These are phyloP conservation scores for Paradendryphiella salina DNA, from an alignment of 2,329 filamentous ascomycete genomes.

Conservation along the genomic window DNA sequence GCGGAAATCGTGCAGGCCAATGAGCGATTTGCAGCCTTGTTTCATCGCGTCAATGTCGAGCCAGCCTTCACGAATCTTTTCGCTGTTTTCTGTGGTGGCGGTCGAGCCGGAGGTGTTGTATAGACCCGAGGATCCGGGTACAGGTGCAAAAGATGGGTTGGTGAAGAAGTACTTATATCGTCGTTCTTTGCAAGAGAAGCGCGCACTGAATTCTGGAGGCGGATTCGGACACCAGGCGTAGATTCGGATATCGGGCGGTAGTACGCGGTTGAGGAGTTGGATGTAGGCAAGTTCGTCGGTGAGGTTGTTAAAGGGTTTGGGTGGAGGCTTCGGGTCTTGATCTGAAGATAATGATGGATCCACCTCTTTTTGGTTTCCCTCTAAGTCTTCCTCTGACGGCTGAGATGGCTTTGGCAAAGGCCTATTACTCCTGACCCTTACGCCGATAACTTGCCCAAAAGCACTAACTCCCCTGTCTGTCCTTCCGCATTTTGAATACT, in stretches of 20 bases:
- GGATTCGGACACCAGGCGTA: conserved; percentile 90
- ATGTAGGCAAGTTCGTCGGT: conserved; percentile 83
- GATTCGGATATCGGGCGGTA: conserved; percentile 86
- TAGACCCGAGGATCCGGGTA: conserved; percentile 59
- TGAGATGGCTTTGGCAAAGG: conserved; percentile 54
- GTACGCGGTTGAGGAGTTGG: conserved; percentile 78
- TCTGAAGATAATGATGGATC: conserved; percentile 4
- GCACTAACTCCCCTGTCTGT: conserved; percentile 94
- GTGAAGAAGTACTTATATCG: conserved; percentile 98
- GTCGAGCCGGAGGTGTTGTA: conserved; percentile 33
- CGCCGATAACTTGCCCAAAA: conserved; percentile 90
- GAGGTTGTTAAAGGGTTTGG: conserved; percentile 64
- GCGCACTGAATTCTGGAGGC: conserved; percentile 79
- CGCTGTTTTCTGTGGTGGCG: not conserved
- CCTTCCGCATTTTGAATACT: conserved; percentile 93
- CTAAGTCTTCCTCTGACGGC: conserved; percentile 9
- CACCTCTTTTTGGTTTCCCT: not conserved
- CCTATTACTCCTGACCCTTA: conserved; percentile 78
- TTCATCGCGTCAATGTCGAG: conserved; percentile 88
- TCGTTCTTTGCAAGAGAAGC: conserved; percentile 89
- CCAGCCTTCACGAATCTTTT: conserved; percentile 61
- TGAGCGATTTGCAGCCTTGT: conserved; percentile 74
- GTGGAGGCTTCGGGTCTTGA: conserved; percentile 21
- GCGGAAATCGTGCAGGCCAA: conserved; percentile 89
- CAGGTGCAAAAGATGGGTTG: conserved; percentile 79